Conservation (phyloP, 1,284 basidiomycete genomes). For the Trametes pubescens region DNA sequence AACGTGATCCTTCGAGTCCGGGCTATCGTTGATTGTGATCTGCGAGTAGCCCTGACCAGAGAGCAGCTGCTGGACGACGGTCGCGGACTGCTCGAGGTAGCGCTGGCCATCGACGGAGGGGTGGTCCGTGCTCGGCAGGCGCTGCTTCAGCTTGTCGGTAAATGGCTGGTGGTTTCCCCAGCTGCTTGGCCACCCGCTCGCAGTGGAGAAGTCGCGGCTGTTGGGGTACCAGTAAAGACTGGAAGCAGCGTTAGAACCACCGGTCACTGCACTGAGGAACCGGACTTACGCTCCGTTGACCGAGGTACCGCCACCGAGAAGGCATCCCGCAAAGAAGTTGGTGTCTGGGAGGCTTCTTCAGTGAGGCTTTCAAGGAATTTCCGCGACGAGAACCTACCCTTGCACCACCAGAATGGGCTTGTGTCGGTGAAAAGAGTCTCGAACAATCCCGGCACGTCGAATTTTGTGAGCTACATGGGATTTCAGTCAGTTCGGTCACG, state of each 20-base stretch:
- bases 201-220: constrained; percentile 58
- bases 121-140: constrained; percentile 64
- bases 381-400: constrained; percentile 54
- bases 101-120: constrained; percentile 69
- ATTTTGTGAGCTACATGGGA: constrained; percentile 60
- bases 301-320: constrained; percentile 68
- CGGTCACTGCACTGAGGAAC: not conserved
- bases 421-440: constrained; percentile 68
- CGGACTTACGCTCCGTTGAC: constrained; percentile 67
- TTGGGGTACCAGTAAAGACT: constrained; percentile 68
- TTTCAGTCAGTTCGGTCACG: not conserved
- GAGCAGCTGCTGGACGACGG: constrained; percentile 55
- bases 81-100: constrained; percentile 60
- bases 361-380: not conserved
- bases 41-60: constrained; percentile 56
- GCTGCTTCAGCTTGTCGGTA: constrained; percentile 55
- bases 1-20: constrained; percentile 64
- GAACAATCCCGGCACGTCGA: constrained; percentile 70
- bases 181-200: constrained; percentile 60
- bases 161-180: constrained; percentile 63
- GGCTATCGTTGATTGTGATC: constrained; percentile 62
- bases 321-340: constrained; percentile 67
- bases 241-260: not conserved
- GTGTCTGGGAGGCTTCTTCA: constrained; percentile 49
- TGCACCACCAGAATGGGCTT: constrained; percentile 71